phyloP scores from a whole-genome alignment of 1,284 basidiomycete genomes.

The Meripilus lineatus region DNA sequence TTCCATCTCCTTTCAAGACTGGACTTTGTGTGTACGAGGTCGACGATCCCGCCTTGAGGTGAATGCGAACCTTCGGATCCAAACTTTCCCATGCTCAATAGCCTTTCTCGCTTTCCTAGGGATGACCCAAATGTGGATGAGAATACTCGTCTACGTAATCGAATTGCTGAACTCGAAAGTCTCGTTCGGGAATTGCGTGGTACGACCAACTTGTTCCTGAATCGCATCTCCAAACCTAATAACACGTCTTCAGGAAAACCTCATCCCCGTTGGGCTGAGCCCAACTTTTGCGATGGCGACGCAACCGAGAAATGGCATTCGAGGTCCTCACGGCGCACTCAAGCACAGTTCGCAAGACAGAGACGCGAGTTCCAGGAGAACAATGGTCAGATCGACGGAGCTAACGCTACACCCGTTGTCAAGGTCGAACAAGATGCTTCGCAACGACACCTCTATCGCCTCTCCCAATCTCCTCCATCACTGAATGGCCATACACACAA shows the following conservation, averaged over 20 bases:
- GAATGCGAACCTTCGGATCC: conserved; percentile 21
- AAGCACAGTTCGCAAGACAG: conserved; percentile 23
- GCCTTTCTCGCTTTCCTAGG: conserved; percentile 43
- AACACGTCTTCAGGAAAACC: conserved; percentile 56
- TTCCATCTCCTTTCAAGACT: conserved; percentile 57
- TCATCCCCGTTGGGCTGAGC: conserved; percentile 77
- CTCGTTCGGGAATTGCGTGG: conserved; percentile 79
- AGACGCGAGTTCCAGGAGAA: conserved; percentile 19
- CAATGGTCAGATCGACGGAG: conserved; percentile 12
- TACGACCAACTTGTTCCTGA: conserved; percentile 26
- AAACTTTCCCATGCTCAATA: conserved; percentile 11
- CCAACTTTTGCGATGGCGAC: conserved; percentile 70
- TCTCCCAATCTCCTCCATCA: conserved; percentile 23
- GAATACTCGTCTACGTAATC: conserved; percentile 72
- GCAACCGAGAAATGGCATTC: conserved; percentile 80
- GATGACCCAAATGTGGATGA: conserved; percentile 83
- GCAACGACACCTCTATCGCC: conserved; percentile 26
- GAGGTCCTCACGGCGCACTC: conserved; percentile 57
- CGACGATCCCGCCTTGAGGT: conserved; percentile 81
- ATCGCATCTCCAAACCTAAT: conserved; percentile 4
- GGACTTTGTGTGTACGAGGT: conserved; percentile 91
- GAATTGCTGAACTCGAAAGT: conserved; percentile 87
- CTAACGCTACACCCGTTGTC: conserved; percentile 22
- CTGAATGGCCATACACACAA: conserved; percentile 17
- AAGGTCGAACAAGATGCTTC: conserved; percentile 29